Base-by-base conservation (phyloP, 192 early-diverging fungal genomes). In the Phycomyces blakesleeanus region DNA sequence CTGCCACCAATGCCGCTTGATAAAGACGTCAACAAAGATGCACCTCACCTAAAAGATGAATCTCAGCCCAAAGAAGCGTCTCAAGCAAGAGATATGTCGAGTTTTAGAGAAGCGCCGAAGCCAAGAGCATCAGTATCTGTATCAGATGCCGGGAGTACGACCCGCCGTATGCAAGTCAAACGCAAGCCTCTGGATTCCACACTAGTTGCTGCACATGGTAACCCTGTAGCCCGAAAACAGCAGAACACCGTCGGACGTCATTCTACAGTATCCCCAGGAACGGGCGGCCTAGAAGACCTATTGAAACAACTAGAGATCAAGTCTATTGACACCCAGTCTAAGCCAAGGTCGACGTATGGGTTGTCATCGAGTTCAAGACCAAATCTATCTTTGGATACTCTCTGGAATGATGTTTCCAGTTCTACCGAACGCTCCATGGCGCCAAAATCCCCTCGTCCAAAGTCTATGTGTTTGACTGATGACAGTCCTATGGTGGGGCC, bases 111-210 rank as follows among this genome's bases (percentile, higher is more conserved):
- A 34, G 3, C 29, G 7, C 7, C 29, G 2, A 34, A 2, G 7
- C 3, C 29, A 5, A 34, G 29, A 34, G 29, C 2, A 34, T 34
- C 29, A 2, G 29, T 34, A n/a, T n/a, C n/a, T n/a, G n/a, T n/a
- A n/a, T 41, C 40, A 47, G 44, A 63, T 16, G 40, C n/a, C 14
- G 61, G 51, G 1, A 63, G 61, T n/a, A 63, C 61, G 18, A 38
- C 49, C 5, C 24, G 22, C 18, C 29, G 61, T 22, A 51, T 49
- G 3, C 50, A 53, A 34, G 39, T 63, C 51, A 63, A 63, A 27
- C 34, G 61, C 40, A 63, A 63, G 15, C 61, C 61, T 22, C 29
- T 63, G 10, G 53, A 53, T 2, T 52, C 51, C 16, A 40, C 61
- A 27, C 25, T 63, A n/a, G 53, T 63, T 50, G 51, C 44, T n/a